Evolutionary conservation across 768 basidiomycete genomes (phyloP).

Genomic region (Suillus placidus): DNA sequence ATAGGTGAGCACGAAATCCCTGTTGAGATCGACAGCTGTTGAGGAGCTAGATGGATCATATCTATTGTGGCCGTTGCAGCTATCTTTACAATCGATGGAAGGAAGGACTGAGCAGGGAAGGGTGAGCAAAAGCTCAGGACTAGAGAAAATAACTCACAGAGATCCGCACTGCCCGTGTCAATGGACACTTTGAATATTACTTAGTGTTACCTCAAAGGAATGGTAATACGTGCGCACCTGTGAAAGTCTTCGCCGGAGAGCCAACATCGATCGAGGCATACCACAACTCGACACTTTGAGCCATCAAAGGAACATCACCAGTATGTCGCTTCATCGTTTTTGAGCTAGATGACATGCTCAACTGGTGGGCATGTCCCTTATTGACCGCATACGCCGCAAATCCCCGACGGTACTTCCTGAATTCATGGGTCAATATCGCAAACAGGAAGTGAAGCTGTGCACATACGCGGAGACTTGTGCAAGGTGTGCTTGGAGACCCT

Average conservation of each 20-base stretch:
- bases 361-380: conserved; percentile 44
- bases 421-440: neutral
- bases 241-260: conserved; percentile 46
- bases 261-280: conserved; percentile 49
- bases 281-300: conserved; percentile 46
- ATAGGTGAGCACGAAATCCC: conserved; percentile 39
- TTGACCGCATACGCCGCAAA: conserved; percentile 48
- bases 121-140: neutral
- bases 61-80: conserved; percentile 35
- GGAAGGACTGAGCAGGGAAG: conserved; percentile 47
- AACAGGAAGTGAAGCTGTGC: neutral
- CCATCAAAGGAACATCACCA: conserved; percentile 36
- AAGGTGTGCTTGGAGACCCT: conserved; percentile 20
- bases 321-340: conserved; percentile 29
- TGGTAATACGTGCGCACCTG: conserved; percentile 33
- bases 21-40: conserved; percentile 32
- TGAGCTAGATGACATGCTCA: conserved; percentile 15
- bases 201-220: conserved; percentile 4
- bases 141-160: conserved; percentile 21
- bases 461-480: conserved; percentile 20
- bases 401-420: conserved; percentile 47
- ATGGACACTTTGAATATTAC: conserved; percentile 40
- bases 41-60: conserved; percentile 36
- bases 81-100: conserved; percentile 25
- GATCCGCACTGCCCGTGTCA: conserved; percentile 54